These are phyloP conservation scores for Brassica incana DNA, from an alignment of 345 rosid genomes.

Conservation along the genomic window DNA sequence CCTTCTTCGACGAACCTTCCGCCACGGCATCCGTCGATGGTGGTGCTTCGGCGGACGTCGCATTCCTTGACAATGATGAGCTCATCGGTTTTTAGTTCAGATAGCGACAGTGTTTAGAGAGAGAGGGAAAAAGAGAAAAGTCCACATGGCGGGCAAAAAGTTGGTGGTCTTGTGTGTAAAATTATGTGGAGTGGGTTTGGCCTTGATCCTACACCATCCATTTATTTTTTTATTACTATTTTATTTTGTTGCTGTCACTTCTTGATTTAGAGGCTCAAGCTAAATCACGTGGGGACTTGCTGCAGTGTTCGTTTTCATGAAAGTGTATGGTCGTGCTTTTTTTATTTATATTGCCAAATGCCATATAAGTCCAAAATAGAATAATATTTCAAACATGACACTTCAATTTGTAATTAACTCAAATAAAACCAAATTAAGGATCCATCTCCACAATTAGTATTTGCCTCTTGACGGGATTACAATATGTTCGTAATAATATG, in stretches of 20 bases:
- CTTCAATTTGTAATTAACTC: neutral
- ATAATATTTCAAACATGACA: neutral
- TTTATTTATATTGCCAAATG: neutral
- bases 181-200: slow-evolving; percentile 29
- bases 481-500: too few relatives aligned
- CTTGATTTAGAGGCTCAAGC: slow-evolving; percentile 17
- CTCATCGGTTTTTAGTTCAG: slow-evolving; percentile 28
- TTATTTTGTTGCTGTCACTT: slow-evolving; percentile 2
- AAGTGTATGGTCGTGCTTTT: slow-evolving; percentile 20
- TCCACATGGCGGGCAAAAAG: slow-evolving; percentile 41
- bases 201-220: slow-evolving; percentile 26
- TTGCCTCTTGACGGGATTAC: too few relatives aligned
- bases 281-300: slow-evolving; percentile 11
- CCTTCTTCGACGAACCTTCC: slow-evolving; percentile 63
- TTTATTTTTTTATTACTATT: neutral
- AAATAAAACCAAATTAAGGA: neutral
- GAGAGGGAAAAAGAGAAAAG: neutral
- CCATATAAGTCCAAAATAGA: neutral
- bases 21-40: slow-evolving; percentile 31
- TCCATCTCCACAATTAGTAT: neutral
- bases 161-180: neutral
- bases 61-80: slow-evolving; percentile 44
- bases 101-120: slow-evolving; percentile 2
- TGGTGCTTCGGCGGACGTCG: slow-evolving; percentile 38
- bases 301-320: slow-evolving; percentile 4